Conservation (phyloP, 192 early-diverging fungal species). For the Linnemannia schmuckeri region DNA sequence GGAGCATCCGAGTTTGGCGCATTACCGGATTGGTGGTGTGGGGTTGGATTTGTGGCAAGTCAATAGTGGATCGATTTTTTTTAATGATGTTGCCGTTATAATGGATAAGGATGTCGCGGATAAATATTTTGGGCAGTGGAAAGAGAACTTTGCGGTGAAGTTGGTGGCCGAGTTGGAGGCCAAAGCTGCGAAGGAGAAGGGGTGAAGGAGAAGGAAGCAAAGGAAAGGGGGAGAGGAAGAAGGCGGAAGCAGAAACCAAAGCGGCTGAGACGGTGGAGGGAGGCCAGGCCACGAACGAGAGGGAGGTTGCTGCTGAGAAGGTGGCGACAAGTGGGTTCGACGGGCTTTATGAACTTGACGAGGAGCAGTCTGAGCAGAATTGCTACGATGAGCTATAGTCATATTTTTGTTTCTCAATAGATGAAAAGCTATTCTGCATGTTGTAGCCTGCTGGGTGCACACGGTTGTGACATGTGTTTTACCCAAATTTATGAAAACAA, state of each 20-base stretch:
- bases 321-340: not conserved
- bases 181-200: conserved; percentile 41
- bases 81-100: conserved; percentile 95
- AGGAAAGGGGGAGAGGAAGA: not conserved
- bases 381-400: not conserved
- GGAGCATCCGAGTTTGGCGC: conserved; percentile 82
- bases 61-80: conserved; percentile 92
- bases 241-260: not conserved
- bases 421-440: not conserved
- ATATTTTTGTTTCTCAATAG: not conserved
- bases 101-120: conserved; percentile 84
- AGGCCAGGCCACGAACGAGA: not conserved
- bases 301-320: not conserved
- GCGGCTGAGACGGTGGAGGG: not conserved
- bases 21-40: conserved; percentile 87
- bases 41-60: conserved; percentile 98
- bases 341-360: not conserved
- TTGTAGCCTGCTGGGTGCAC: too few species aligned
- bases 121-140: conserved; percentile 55
- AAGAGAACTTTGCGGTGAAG: conserved; percentile 11
- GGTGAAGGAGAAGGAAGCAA: conserved; percentile 15
- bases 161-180: conserved; percentile 21
- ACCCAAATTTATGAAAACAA: too few species aligned
- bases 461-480: not conserved
- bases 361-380: not conserved